Conservation (phyloP, 768 basidiomycete genomes). For the Russula brevipes region DNA sequence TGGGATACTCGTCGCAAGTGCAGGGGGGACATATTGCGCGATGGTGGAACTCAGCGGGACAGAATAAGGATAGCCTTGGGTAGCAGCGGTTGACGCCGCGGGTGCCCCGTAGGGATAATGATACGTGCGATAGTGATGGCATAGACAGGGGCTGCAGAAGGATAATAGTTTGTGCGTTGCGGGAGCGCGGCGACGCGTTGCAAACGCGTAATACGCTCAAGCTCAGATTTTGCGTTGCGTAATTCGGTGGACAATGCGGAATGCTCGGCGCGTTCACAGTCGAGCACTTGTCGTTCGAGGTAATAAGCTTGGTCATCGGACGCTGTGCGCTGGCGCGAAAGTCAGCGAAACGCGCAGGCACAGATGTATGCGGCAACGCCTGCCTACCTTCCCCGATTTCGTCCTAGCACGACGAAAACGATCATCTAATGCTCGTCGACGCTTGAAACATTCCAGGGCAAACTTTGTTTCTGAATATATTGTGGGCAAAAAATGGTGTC, state of each 20-base stretch:
- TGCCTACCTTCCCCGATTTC: slow-evolving; percentile 57
- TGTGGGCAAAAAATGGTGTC: background rate
- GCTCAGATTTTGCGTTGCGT: slow-evolving; percentile 55
- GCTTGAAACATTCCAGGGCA: slow-evolving; percentile 60
- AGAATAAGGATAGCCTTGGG: slow-evolving; percentile 24
- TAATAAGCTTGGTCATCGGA: slow-evolving; percentile 60
- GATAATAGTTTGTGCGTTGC: slow-evolving; percentile 21
- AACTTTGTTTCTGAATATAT: slow-evolving; percentile 59
- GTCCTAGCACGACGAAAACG: slow-evolving; percentile 54
- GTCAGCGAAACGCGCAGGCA: background rate
- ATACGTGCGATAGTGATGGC: slow-evolving; percentile 61
- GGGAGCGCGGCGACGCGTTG: slow-evolving; percentile 49
- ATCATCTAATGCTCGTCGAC: slow-evolving; percentile 49
- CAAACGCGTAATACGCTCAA: slow-evolving; percentile 65
- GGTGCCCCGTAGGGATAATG: slow-evolving; percentile 45
- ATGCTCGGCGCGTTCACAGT: slow-evolving; percentile 61
- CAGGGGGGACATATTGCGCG: slow-evolving; percentile 30
- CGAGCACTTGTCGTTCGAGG: slow-evolving; percentile 58
- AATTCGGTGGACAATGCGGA: slow-evolving; percentile 53
- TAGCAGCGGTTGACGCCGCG: background rate
- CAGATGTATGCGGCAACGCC: slow-evolving; percentile 24
- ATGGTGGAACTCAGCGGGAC: slow-evolving; percentile 31
- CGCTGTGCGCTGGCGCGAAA: slow-evolving; percentile 46
- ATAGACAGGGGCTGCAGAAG: slow-evolving; percentile 23
- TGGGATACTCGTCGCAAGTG: slow-evolving; percentile 27